These are phyloP conservation scores for Leccinum pallidistipes DNA, from an alignment of 1,284 basidiomycete genomes.

Conservation along the genomic window DNA sequence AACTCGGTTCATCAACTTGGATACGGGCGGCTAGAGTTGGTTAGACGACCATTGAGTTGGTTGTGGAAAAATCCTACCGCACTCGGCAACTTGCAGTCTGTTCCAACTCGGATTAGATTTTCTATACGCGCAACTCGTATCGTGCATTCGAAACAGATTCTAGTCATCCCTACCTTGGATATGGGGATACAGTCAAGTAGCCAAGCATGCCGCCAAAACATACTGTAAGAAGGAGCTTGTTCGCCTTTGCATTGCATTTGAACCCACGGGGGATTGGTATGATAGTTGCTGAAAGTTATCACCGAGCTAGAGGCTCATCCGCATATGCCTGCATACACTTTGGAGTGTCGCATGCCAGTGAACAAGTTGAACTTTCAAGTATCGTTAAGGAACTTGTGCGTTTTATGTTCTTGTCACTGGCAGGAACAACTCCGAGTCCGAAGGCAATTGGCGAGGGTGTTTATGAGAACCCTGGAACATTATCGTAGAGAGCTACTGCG, in stretches of 20 bases:
- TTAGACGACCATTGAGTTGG: background rate
- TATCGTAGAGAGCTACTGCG: too few species aligned
- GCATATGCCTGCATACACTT: too few species aligned
- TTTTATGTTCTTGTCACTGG: too few species aligned
- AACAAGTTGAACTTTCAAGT: too few species aligned
- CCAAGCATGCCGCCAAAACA: background rate
- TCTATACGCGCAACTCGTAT: background rate
- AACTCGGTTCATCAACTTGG: background rate
- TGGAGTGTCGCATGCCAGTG: too few species aligned
- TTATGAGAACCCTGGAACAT: too few species aligned
- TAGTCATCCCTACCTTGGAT: background rate
- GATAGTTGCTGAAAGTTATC: background rate
- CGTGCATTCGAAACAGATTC: background rate
- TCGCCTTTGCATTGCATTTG: background rate
- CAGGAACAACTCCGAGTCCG: too few species aligned
- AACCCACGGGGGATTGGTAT: background rate
- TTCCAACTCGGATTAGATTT: background rate
- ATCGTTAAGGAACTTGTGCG: too few species aligned
- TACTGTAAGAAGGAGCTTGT: background rate
- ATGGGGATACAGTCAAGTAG: background rate
- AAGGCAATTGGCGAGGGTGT: too few species aligned
- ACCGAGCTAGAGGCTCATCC: background rate
- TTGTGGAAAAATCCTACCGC: background rate
- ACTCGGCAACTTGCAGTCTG: background rate
- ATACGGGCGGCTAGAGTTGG: background rate